Evolutionary conservation across 148 eudicot genomes (phyloP).

Genomic region (Oxyria digyna): DNA sequence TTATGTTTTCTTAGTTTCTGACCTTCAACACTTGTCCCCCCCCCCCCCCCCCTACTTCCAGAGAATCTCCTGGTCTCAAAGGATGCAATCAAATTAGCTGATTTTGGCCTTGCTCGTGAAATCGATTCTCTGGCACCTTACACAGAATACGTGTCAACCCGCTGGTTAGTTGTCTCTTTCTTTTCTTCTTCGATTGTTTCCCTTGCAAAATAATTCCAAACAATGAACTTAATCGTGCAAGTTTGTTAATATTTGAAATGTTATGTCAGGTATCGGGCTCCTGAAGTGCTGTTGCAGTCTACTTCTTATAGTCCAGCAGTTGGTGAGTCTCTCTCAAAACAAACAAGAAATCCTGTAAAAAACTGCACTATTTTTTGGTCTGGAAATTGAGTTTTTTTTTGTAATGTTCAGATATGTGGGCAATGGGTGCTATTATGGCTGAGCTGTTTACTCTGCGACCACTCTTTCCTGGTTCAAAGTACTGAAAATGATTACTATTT

Average conservation of each 20-base stretch:
- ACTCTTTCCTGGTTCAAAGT: slow-evolving; percentile 87
- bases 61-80: slow-evolving; percentile 84
- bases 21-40: not conserved
- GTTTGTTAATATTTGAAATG: slow-evolving; percentile 1
- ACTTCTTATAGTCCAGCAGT: slow-evolving; percentile 75
- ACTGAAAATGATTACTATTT: slow-evolving; percentile 7
- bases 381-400: not conserved
- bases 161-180: slow-evolving; percentile 38
- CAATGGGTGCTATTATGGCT: slow-evolving; percentile 99
- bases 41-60: slow-evolving; percentile 7
- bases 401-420: slow-evolving; percentile 79
- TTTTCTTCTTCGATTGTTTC: not conserved
- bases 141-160: slow-evolving; percentile 91
- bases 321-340: slow-evolving; percentile 35
- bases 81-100: slow-evolving; percentile 71
- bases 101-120: slow-evolving; percentile 98
- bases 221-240: not conserved
- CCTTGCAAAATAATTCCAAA: not conserved
- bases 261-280: slow-evolving; percentile 87
- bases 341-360: not conserved
- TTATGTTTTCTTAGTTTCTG: not conserved
- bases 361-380: not conserved
- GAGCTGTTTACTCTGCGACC: slow-evolving; percentile 81
- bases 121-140: slow-evolving; percentile 63
- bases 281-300: slow-evolving; percentile 91